These are phyloP conservation scores for Amanita exitialis DNA, from an alignment of 768 basidiomycete species.

Conservation along the genomic window DNA sequence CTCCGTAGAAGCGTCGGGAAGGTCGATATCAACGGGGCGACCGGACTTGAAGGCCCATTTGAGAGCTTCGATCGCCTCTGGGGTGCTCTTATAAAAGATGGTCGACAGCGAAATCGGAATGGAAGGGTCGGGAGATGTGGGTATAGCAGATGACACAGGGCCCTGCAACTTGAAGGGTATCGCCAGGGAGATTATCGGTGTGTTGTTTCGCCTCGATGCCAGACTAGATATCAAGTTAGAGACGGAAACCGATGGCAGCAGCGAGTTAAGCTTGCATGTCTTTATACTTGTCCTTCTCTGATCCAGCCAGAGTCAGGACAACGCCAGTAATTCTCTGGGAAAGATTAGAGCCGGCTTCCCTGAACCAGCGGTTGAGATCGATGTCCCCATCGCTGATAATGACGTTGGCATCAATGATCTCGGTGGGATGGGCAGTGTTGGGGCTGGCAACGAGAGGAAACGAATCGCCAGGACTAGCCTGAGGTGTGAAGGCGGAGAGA, in stretches of 20 bases:
- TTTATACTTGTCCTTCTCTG: slow-evolving; percentile 32
- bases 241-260: neutral
- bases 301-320: slow-evolving; percentile 41
- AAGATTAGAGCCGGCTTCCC: slow-evolving; percentile 36
- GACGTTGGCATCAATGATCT: slow-evolving; percentile 63
- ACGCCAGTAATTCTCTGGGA: slow-evolving; percentile 39
- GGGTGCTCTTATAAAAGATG: slow-evolving; percentile 38
- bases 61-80: slow-evolving; percentile 43
- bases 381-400: slow-evolving; percentile 28
- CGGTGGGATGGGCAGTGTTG: slow-evolving; percentile 49
- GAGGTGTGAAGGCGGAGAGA: slow-evolving; percentile 64
- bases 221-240: slow-evolving; percentile 1
- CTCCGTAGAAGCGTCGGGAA: slow-evolving; percentile 45
- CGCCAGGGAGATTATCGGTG: slow-evolving; percentile 45
- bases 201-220: neutral
- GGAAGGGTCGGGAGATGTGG: slow-evolving; percentile 25
- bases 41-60: slow-evolving; percentile 57
- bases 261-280: slow-evolving; percentile 31
- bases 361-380: slow-evolving; percentile 40
- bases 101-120: slow-evolving; percentile 47
- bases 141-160: slow-evolving; percentile 27
- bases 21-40: slow-evolving; percentile 61
- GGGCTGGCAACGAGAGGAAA: slow-evolving; percentile 67
- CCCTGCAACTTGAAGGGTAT: slow-evolving; percentile 53
- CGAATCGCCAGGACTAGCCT: slow-evolving; percentile 51